These are phyloP conservation scores for Zygosaccharomyces rouxii DNA, from an alignment of 805 yeast species.

Conservation along the genomic window DNA sequence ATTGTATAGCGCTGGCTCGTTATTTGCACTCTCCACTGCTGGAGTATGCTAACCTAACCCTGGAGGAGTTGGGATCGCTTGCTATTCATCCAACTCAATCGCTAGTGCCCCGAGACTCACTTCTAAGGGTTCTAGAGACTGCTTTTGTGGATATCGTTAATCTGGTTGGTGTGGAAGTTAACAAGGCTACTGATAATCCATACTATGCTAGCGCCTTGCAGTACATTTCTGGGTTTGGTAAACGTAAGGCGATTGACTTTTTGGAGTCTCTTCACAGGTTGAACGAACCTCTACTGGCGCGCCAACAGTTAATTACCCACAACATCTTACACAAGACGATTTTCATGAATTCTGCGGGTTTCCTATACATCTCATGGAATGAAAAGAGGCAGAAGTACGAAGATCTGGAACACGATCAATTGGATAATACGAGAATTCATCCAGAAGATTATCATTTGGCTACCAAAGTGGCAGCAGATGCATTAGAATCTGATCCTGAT, in stretches of 20 bases:
- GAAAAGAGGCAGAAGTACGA: constrained; percentile 41
- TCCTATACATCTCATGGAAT: constrained; percentile 69
- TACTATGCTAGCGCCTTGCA: constrained; percentile 69
- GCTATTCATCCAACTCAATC: constrained; percentile 70
- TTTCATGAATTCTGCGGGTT: constrained; percentile 89
- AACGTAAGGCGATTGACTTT: constrained; percentile 87
- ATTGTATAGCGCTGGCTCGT: constrained; percentile 85
- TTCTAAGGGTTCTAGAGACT: constrained; percentile 65
- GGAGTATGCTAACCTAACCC: constrained; percentile 73
- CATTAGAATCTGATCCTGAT: constrained; percentile 92
- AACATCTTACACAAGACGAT: constrained; percentile 74
- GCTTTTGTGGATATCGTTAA: constrained; percentile 87
- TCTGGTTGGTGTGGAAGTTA: constrained; percentile 89
- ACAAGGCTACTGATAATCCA: constrained; percentile 71
- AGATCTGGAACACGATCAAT: constrained; percentile 64
- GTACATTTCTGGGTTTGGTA: constrained; percentile 88
- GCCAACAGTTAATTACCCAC: constrained; percentile 81
- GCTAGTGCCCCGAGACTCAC: constrained; percentile 57
- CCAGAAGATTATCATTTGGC: constrained; percentile 97
- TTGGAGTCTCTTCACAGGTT: constrained; percentile 66
- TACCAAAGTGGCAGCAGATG: constrained; percentile 96
- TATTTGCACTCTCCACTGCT: constrained; percentile 89
- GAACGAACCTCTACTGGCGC: constrained; percentile 55
- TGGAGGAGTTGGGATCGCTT: constrained; percentile 66
- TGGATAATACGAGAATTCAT: constrained; percentile 94